Conservation (phyloP, 805 yeast species). For the Teunomyces funiuensis region DNA sequence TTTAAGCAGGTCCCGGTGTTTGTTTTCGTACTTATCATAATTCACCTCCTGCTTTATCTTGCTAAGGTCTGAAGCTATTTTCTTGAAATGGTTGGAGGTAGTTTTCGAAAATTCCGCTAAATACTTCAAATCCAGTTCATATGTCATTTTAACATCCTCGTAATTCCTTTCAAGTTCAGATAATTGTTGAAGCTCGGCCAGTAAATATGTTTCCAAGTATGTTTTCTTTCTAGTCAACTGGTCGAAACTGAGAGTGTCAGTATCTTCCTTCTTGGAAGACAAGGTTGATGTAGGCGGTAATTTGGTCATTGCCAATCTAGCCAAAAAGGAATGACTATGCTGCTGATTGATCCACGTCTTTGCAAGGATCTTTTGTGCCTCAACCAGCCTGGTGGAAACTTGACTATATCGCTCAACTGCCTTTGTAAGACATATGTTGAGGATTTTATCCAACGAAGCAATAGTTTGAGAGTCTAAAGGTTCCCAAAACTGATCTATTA, state of each 20-base stretch:
- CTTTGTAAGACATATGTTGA: slow-evolving; percentile 26
- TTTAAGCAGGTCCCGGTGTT: not conserved
- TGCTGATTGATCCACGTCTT: slow-evolving; percentile 25
- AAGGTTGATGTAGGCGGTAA: slow-evolving; percentile 24
- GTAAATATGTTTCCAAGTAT: slow-evolving; percentile 35
- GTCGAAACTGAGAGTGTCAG: slow-evolving; percentile 26
- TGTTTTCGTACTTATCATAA: slow-evolving; percentile 4
- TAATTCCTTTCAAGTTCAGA: slow-evolving; percentile 29
- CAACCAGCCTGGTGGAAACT: slow-evolving; percentile 16
- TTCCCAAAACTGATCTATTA: slow-evolving; percentile 32
- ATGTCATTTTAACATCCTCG: slow-evolving; percentile 20
- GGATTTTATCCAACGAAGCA: slow-evolving; percentile 21
- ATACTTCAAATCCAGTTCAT: slow-evolving; percentile 34
- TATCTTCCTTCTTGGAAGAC: slow-evolving; percentile 11
- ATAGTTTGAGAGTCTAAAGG: slow-evolving; percentile 18
- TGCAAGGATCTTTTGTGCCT: slow-evolving; percentile 23
- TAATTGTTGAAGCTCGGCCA: slow-evolving; percentile 41
- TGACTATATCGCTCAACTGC: slow-evolving; percentile 22
- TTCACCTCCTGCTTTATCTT: slow-evolving; percentile 2
- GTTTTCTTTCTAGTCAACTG: slow-evolving; percentile 22
- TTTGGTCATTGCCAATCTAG: slow-evolving; percentile 25
- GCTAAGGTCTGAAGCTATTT: slow-evolving; percentile 1
- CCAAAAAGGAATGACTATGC: slow-evolving; percentile 20
- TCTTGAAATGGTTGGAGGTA: slow-evolving; percentile 9
- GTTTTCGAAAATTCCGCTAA: slow-evolving; percentile 30